Base-by-base conservation (phyloP, 768 basidiomycete species). In the Pilatotrama ljubarskyi region DNA sequence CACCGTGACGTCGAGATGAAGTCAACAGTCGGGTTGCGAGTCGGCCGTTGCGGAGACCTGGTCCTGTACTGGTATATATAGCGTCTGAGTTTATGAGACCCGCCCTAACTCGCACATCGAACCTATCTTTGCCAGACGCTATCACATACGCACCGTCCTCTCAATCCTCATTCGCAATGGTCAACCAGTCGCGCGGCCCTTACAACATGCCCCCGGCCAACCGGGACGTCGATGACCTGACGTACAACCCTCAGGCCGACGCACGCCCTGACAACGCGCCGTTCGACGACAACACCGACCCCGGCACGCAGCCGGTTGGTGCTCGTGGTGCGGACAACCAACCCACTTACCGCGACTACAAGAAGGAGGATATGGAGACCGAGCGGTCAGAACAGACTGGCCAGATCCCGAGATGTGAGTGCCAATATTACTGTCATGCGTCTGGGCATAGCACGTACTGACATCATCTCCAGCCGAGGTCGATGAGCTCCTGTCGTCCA, bases 251-350 rank as follows among this genome's bases (percentile, higher is more conserved):
- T 20, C 53, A 56, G 50, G 65, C 59, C 14, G 65, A 68, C 29
- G 64, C 63, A 1, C 52, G 51, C 48, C 43, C 61, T 13, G 69
- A 70, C 60, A 61, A 61, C 59, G 66, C 63, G 41, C 58, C 54
- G 13, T 70, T 63, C 62, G 55, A 65, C 51, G 65, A 63, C 13
- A 20, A 15, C 38, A 49, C 61, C 36, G 56, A 65, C 50, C 44
- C 58, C n/a, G 51, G 41, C 5, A 40, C 29, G 36, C 62, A 66
- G 20, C 60, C 64, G 36, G 55, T 69, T 26, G 69, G 62, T 26
- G 66, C 67, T 2, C 69, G 69, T 32, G 69, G 69, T 8, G 67
- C 69, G 11, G 64, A 57, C 50, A 65, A 65, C 53, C 67, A 68
- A 51, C 61, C 67, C 26, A 65, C 69, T 1, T 25, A 47, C 51